Conservation (phyloP, 805 yeast species). For the Saturnispora galanensis region DNA sequence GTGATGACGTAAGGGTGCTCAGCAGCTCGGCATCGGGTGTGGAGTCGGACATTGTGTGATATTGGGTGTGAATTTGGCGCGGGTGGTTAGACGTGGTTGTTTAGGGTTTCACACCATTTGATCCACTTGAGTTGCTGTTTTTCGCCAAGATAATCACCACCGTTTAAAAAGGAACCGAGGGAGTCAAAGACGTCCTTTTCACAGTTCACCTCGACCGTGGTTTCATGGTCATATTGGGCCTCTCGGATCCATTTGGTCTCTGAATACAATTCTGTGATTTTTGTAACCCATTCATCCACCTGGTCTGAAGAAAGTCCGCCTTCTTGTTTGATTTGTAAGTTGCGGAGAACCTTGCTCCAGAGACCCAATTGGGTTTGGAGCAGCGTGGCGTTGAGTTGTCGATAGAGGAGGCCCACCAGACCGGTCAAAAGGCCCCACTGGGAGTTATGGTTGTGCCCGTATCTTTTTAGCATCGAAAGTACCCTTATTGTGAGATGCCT, state of each 20-base stretch:
- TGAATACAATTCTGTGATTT: constrained; percentile 44
- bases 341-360: constrained; percentile 37
- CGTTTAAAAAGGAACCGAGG: constrained; percentile 7
- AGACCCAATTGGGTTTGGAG: constrained; percentile 40
- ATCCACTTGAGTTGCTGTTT: constrained; percentile 1
- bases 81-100: neutral
- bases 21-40: neutral
- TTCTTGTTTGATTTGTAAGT: constrained; percentile 42
- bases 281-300: constrained; percentile 40
- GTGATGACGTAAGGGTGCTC: neutral
- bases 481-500: constrained; percentile 39
- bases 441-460: constrained; percentile 44
- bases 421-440: constrained; percentile 70
- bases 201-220: neutral
- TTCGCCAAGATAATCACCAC: constrained; percentile 1
- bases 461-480: constrained; percentile 39
- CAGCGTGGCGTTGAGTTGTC: constrained; percentile 40
- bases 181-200: constrained; percentile 7
- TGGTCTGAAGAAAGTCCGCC: constrained; percentile 44
- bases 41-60: too few relatives aligned
- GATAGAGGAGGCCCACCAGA: constrained; percentile 47
- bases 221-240: constrained; percentile 22
- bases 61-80: too few relatives aligned
- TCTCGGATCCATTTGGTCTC: constrained; percentile 56
- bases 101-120: constrained; percentile 2